Evolutionary conservation across 2,329 filamentous ascomycete species (phyloP).

Genomic region (Diaporthe velutina): DNA sequence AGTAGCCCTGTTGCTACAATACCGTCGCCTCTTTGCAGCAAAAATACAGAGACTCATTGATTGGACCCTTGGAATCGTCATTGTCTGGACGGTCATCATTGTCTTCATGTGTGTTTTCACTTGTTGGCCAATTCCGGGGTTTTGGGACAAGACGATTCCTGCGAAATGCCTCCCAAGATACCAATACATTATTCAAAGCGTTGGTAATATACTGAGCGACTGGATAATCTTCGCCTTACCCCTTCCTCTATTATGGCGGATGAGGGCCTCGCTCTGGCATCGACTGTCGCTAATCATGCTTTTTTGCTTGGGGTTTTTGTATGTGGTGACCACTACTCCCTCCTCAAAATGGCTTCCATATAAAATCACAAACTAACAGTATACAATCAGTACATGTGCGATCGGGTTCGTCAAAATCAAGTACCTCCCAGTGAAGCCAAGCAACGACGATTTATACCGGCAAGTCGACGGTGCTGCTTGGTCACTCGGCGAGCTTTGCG

Average conservation of each 20-base stretch:
- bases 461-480: slow-evolving; percentile 10
- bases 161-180: not conserved
- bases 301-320: slow-evolving; percentile 25
- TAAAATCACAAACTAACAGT: not conserved
- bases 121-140: slow-evolving; percentile 3
- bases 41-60: slow-evolving; percentile 10
- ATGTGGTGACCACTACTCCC: not conserved
- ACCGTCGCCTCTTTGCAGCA: not conserved
- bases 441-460: not conserved
- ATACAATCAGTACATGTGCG: not conserved
- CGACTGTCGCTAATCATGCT: not conserved
- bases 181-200: not conserved
- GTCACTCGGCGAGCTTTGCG: slow-evolving; percentile 20
- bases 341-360: not conserved
- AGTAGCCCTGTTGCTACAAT: slow-evolving; percentile 8
- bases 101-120: slow-evolving; percentile 22
- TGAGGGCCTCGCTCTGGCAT: not conserved
- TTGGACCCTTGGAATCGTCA: slow-evolving; percentile 1
- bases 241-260: slow-evolving; percentile 1
- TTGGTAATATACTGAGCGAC: slow-evolving; percentile 13
- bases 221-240: slow-evolving; percentile 7
- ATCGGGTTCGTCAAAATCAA: slow-evolving; percentile 5
- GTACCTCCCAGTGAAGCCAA: not conserved
- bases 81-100: not conserved
- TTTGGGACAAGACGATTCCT: slow-evolving; percentile 11